These are phyloP conservation scores for Akanthomyces lecanii DNA, from an alignment of 2,329 filamentous ascomycete genomes.

Conservation along the genomic window DNA sequence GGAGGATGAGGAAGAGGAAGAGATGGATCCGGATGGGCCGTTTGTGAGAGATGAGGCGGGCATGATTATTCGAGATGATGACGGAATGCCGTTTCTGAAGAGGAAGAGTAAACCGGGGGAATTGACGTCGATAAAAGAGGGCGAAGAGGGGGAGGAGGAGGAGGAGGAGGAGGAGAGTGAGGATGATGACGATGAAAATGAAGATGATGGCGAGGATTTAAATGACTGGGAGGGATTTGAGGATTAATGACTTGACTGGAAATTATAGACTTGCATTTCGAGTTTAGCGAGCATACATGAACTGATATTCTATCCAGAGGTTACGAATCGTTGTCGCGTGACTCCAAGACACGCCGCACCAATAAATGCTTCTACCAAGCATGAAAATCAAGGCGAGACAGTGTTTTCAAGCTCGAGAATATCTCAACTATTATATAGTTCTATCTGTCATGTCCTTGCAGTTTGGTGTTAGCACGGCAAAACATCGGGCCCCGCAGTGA, in stretches of 20 bases:
- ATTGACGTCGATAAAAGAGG: conserved; percentile 23
- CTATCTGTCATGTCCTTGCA: not conserved
- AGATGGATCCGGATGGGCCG: conserved; percentile 40
- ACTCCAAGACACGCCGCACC: not conserved
- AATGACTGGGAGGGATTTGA: conserved; percentile 20
- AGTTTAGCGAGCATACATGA: not conserved
- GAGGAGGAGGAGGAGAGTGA: conserved; percentile 21
- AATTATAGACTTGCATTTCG: not conserved
- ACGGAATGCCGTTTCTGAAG: conserved; percentile 36
- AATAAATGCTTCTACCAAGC: not conserved
- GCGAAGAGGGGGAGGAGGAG: conserved; percentile 31
- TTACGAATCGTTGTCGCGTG: not conserved
- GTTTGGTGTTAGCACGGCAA: conserved; percentile 7
- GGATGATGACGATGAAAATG: not conserved
- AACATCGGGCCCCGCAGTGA: conserved; percentile 14
- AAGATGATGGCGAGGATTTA: conserved; percentile 19
- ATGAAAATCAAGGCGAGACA: not conserved
- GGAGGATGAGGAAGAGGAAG: conserved; percentile 16
- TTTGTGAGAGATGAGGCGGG: conserved; percentile 53
- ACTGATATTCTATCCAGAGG: not conserved
- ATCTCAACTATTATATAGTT: not conserved
- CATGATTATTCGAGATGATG: conserved; percentile 41
- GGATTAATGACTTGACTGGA: conserved; percentile 17
- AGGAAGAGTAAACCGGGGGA: conserved; percentile 31
- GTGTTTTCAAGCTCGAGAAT: not conserved